These are phyloP conservation scores for Aspergillus nanangensis DNA, from an alignment of 495 filamentous ascomycete species.

Conservation along the genomic window DNA sequence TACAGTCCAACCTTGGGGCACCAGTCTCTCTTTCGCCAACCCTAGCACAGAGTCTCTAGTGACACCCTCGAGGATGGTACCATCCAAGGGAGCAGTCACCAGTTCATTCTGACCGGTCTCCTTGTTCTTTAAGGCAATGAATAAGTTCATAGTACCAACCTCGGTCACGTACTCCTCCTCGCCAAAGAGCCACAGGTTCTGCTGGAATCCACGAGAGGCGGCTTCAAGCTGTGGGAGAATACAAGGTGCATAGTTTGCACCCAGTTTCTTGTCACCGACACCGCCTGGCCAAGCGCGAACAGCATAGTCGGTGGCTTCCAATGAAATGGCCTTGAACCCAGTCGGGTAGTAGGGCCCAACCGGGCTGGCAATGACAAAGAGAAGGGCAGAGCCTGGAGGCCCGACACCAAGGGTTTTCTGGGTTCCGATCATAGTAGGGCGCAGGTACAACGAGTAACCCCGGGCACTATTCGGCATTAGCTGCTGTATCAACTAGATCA, in stretches of 20 bases:
- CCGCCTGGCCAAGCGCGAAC: slow-evolving; percentile 97
- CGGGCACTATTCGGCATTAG: slow-evolving; percentile 39
- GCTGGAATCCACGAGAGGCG: slow-evolving; percentile 85
- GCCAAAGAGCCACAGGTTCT: slow-evolving; percentile 96
- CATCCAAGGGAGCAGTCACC: slow-evolving; percentile 87
- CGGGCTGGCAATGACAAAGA: slow-evolving; percentile 93
- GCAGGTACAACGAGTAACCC: slow-evolving; percentile 91
- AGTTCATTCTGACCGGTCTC: slow-evolving; percentile 85
- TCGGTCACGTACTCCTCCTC: slow-evolving; percentile 93
- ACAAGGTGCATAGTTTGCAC: slow-evolving; percentile 96
- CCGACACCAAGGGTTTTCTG: slow-evolving; percentile 89
- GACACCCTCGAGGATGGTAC: slow-evolving; percentile 95
- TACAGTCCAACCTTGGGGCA: slow-evolving; percentile 82
- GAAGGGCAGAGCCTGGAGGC: slow-evolving; percentile 81
- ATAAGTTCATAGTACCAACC: slow-evolving; percentile 98
- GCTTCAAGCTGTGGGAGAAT: slow-evolving; percentile 90
- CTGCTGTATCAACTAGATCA: not conserved
- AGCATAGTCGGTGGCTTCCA: slow-evolving; percentile 91
- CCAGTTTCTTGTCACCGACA: slow-evolving; percentile 95
- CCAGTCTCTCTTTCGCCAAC: slow-evolving; percentile 77
- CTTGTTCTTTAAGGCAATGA: slow-evolving; percentile 74
- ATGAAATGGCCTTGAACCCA: slow-evolving; percentile 91
- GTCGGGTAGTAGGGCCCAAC: slow-evolving; percentile 98
- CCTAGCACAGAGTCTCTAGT: slow-evolving; percentile 81
- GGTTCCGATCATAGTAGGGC: slow-evolving; percentile 95